These are phyloP conservation scores for Silybum marianum DNA, from an alignment of 129 eudicot species.

Conservation along the genomic window DNA sequence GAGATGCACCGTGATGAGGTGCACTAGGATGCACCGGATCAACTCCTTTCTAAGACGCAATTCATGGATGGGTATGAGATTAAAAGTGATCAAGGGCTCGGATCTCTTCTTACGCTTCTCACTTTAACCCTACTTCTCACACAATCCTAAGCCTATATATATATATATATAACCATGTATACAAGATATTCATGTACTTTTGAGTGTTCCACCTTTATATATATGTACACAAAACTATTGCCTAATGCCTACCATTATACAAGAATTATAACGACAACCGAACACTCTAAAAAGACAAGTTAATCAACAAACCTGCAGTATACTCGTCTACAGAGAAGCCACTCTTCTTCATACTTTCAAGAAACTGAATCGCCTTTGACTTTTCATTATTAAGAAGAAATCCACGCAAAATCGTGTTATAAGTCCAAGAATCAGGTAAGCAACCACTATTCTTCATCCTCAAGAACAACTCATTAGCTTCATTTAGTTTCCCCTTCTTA, in stretches of 20 bases:
- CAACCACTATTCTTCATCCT: conserved; percentile 33
- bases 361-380: conserved; percentile 23
- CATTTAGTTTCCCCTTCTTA: conserved; percentile 25
- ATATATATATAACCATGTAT: neutral
- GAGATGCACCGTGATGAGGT: no score
- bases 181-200: neutral
- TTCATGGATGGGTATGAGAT: no score
- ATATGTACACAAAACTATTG: neutral
- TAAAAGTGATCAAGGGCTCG: no score
- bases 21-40: no score
- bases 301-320: conserved; percentile 34
- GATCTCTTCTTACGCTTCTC: no score
- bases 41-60: no score
- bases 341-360: conserved; percentile 13
- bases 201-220: neutral
- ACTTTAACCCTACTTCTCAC: no score
- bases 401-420: conserved; percentile 32
- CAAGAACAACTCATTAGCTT: conserved; percentile 23
- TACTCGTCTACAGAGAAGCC: conserved; percentile 28
- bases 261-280: neutral
- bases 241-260: neutral
- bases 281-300: neutral
- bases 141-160: no score
- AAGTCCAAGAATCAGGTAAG: conserved; percentile 28
- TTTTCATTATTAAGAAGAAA: conserved; percentile 21